Percentiles rank a stretch among this genome's conserved stretches.
These are phyloP conservation scores for Backusella morwellensis DNA, from an alignment of 192 early-diverging fungal genomes.

Conservation along the genomic window DNA sequence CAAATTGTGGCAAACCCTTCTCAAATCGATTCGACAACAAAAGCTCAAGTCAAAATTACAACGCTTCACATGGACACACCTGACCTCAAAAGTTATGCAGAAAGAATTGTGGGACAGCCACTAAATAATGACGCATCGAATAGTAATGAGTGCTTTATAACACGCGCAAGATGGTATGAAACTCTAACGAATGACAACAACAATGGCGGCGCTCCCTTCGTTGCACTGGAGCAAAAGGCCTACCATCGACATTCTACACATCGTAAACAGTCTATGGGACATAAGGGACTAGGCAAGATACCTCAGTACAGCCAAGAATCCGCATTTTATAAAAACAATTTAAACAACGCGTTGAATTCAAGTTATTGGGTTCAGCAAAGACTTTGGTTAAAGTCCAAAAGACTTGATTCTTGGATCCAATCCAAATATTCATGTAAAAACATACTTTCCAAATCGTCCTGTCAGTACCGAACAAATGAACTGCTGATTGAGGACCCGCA, in stretches of 20 bases:
- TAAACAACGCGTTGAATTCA: not conserved
- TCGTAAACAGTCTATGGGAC: not conserved
- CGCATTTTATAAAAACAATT: not conserved
- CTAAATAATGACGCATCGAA: not conserved
- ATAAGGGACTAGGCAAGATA: not conserved
- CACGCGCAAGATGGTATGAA: not conserved
- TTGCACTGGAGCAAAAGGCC: constrained; percentile 5
- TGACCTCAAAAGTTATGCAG: constrained; percentile 1
- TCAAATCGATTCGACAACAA: not conserved
- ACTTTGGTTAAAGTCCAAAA: constrained; percentile 15
- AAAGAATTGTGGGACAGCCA: not conserved
- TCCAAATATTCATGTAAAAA: constrained; percentile 1
- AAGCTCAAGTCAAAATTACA: not conserved
- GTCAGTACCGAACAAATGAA: constrained; percentile 2
- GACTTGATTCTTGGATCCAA: not conserved
- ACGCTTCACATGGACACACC: constrained; percentile 4
- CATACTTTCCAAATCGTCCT: not conserved
- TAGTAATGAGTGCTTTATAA: not conserved
- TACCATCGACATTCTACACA: not conserved
- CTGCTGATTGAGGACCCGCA: not conserved
- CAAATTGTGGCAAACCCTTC: not conserved
- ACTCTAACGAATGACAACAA: not conserved
- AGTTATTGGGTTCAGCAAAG: not conserved
- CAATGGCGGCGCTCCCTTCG: not conserved
- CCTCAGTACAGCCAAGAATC: not conserved